These are phyloP conservation scores for Rhizopus arrhizus DNA, from an alignment of 371 early-diverging fungal genomes.

Conservation along the genomic window DNA sequence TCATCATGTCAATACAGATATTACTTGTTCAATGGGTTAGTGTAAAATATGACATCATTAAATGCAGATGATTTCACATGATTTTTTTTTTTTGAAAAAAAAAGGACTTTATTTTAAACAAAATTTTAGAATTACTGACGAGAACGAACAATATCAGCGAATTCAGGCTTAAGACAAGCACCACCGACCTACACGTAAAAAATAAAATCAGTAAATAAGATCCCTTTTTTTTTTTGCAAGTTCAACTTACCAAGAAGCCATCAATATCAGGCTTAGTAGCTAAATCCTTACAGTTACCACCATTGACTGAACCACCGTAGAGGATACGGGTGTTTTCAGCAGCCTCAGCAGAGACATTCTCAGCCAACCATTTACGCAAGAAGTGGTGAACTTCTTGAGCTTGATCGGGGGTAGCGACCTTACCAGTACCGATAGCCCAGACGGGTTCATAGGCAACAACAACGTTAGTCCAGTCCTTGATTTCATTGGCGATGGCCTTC, in stretches of 20 bases:
- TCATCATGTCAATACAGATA: too few species aligned
- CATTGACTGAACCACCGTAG: conserved; percentile 94
- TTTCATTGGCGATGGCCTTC: conserved; percentile 70
- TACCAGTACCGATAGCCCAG: conserved; percentile 99
- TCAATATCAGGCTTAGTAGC: conserved; percentile 88
- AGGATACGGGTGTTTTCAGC: conserved; percentile 91
- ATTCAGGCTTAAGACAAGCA: conserved; percentile 93
- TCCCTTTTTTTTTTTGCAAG: background rate
- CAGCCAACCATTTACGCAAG: conserved; percentile 87
- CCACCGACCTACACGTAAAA: conserved; percentile 78
- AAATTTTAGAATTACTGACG: conserved; percentile 28
- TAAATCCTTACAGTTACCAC: conserved; percentile 65
- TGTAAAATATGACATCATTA: too few species aligned
- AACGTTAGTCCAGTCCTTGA: conserved; percentile 87
- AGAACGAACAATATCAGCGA: conserved; percentile 72
- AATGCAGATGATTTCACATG: conserved; percentile 12
- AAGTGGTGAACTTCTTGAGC: conserved; percentile 95
- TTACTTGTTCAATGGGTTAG: too few species aligned
- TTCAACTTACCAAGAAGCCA: conserved; percentile 86
- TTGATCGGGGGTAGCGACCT: conserved; percentile 95
- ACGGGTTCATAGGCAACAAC: conserved; percentile 99
- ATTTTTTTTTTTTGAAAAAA: background rate
- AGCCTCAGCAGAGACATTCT: conserved; percentile 80
- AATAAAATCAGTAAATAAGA: conserved; percentile 2
- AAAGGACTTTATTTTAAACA: background rate